Conservation (phyloP, 352 stramenopile genomes). For the Peronospora farinosa region DNA sequence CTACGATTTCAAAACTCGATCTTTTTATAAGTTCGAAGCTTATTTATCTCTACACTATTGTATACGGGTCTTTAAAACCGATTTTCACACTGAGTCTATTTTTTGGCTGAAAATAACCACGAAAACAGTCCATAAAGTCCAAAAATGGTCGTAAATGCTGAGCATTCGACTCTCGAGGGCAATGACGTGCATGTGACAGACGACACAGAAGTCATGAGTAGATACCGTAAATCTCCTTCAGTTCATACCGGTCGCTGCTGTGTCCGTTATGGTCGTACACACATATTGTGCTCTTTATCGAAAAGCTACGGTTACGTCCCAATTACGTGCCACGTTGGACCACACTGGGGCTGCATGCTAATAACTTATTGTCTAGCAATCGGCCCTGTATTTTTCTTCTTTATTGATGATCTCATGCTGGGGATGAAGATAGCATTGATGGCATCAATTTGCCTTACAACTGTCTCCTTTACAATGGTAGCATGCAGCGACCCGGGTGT, state of each 20-base stretch:
- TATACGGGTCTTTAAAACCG: no score
- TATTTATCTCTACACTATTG: no score
- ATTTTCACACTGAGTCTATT: not conserved
- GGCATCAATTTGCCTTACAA: slow-evolving; percentile 49
- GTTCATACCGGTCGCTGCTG: slow-evolving; percentile 25
- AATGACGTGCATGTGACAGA: slow-evolving; percentile 13
- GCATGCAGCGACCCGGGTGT: slow-evolving; percentile 73
- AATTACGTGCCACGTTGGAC: slow-evolving; percentile 54
- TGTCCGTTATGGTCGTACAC: slow-evolving; percentile 50
- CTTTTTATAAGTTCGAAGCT: no score
- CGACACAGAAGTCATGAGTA: slow-evolving; percentile 18
- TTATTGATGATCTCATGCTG: slow-evolving; percentile 37
- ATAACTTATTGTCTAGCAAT: slow-evolving; percentile 67
- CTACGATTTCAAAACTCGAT: no score
- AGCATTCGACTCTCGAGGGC: slow-evolving; percentile 5
- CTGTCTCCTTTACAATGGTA: slow-evolving; percentile 65
- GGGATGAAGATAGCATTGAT: slow-evolving; percentile 46
- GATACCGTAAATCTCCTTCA: slow-evolving; percentile 15
- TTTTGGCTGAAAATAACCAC: not conserved
- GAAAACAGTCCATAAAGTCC: not conserved
- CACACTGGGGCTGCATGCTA: slow-evolving; percentile 68
- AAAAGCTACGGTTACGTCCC: slow-evolving; percentile 53
- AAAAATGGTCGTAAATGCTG: not conserved
- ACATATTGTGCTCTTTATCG: slow-evolving; percentile 49
- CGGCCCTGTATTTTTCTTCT: slow-evolving; percentile 45